These are phyloP conservation scores for Chamaenerion angustifolium DNA, from an alignment of 345 rosid species.

Conservation along the genomic window DNA sequence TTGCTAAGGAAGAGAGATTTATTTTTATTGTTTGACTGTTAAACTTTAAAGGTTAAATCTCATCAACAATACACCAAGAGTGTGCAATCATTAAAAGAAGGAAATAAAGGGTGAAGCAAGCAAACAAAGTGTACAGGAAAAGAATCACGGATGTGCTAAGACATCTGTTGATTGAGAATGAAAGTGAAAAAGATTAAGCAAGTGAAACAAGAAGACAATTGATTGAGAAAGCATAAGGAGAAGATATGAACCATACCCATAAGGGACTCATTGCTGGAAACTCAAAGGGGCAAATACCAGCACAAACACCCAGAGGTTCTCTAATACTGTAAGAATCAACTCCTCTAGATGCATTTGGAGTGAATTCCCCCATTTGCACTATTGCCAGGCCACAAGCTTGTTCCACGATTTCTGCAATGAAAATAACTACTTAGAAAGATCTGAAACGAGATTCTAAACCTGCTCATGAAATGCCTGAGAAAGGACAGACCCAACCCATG, in stretches of 20 bases:
- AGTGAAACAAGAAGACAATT: not conserved
- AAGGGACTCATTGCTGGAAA: constrained; percentile 39
- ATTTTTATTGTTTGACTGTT: no score
- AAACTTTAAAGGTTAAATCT: no score
- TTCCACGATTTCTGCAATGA: constrained; percentile 34
- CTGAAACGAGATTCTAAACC: not conserved
- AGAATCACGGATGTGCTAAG: no score
- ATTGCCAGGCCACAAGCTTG: constrained; percentile 39
- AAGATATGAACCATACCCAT: constrained; percentile 21
- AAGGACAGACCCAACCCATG: constrained; percentile 33
- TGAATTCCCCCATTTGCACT: constrained; percentile 33
- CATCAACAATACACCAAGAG: no score
- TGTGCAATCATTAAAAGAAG: no score
- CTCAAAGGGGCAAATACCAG: constrained; percentile 39
- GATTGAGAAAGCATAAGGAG: not conserved
- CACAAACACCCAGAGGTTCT: constrained; percentile 47
- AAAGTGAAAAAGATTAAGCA: no score
- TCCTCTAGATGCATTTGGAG: constrained; percentile 27
- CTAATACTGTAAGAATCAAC: constrained; percentile 30
- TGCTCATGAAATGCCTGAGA: not conserved
- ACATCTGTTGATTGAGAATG: no score
- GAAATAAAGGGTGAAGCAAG: no score
- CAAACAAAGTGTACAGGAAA: no score
- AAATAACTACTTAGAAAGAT: constrained; percentile 8
- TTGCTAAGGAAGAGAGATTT: no score